Evolutionary conservation across 2,329 filamentous ascomycete genomes (phyloP).

Genomic region (Daldinia eschscholtzii): DNA sequence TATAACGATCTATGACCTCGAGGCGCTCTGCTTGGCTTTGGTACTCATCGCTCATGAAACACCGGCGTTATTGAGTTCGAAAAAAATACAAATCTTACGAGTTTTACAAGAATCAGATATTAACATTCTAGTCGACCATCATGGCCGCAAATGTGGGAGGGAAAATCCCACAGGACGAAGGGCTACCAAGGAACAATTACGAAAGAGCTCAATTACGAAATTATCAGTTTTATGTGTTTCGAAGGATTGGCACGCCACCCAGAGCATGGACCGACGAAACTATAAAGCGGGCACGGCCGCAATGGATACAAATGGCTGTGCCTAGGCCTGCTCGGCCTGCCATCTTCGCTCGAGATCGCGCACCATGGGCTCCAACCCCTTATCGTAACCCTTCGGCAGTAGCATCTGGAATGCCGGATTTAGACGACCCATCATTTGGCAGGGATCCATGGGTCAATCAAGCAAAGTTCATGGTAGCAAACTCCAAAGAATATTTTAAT

Average conservation of each 20-base stretch:
- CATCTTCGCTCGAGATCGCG: not conserved
- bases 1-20: not conserved
- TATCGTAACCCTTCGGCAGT: not conserved
- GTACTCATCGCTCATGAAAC: not conserved
- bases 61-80: not conserved
- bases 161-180: not conserved
- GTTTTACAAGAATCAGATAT: not conserved
- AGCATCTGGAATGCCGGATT: not conserved
- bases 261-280: not conserved
- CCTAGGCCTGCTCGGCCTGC: not conserved
- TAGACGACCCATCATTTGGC: not conserved
- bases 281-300: not conserved
- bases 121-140: not conserved
- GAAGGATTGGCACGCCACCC: not conserved
- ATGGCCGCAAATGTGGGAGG: not conserved
- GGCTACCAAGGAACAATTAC: not conserved
- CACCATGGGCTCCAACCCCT: not conserved
- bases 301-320: not conserved
- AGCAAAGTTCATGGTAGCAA: not conserved
- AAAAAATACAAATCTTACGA: not conserved
- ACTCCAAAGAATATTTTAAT: not conserved
- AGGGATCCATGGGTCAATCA: not conserved
- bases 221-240: not conserved
- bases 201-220: not conserved
- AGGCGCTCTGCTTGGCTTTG: not conserved